These are phyloP conservation scores for Phaeolepiota aurea DNA, from an alignment of 768 basidiomycete species.

Conservation along the genomic window DNA sequence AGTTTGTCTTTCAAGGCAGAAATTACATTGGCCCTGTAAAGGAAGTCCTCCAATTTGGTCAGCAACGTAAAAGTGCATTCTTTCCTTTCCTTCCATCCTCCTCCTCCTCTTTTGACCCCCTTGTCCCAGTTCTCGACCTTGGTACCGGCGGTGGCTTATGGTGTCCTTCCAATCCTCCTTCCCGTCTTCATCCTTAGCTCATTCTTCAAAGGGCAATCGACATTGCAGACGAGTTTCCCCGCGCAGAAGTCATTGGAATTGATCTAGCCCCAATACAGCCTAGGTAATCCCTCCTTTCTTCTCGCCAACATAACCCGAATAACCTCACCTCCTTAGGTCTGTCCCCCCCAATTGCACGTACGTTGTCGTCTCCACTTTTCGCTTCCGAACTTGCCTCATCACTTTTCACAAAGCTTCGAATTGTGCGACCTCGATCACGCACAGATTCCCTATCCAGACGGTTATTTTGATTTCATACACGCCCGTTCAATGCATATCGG, in stretches of 20 bases:
- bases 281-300: constrained; percentile 30
- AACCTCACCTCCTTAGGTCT: constrained; percentile 28
- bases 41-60: constrained; percentile 43
- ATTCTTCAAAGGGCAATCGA: constrained; percentile 49
- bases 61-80: constrained; percentile 31
- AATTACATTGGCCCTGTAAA: constrained; percentile 62
- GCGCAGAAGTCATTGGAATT: constrained; percentile 57
- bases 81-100: constrained; percentile 4
- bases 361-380: constrained; percentile 18
- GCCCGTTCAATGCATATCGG: constrained; percentile 63
- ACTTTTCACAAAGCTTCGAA: constrained; percentile 48
- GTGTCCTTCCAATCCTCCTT: constrained; percentile 21
- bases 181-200: constrained; percentile 4
- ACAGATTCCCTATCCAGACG: constrained; percentile 55
- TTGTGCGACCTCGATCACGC: constrained; percentile 58
- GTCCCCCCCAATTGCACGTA: constrained; percentile 72
- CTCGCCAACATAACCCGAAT: constrained; percentile 3
- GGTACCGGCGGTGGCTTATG: constrained; percentile 62
- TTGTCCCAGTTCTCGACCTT: constrained; percentile 47
- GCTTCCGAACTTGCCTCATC: background rate
- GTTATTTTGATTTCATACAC: constrained; percentile 61
- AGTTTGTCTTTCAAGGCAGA: constrained; percentile 55
- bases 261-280: constrained; percentile 72
- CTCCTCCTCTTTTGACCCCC: constrained; percentile 13
- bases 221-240: constrained; percentile 66